These are phyloP conservation scores for Diaporthe amygdali DNA, from an alignment of 2,329 filamentous ascomycete genomes.

Conservation along the genomic window DNA sequence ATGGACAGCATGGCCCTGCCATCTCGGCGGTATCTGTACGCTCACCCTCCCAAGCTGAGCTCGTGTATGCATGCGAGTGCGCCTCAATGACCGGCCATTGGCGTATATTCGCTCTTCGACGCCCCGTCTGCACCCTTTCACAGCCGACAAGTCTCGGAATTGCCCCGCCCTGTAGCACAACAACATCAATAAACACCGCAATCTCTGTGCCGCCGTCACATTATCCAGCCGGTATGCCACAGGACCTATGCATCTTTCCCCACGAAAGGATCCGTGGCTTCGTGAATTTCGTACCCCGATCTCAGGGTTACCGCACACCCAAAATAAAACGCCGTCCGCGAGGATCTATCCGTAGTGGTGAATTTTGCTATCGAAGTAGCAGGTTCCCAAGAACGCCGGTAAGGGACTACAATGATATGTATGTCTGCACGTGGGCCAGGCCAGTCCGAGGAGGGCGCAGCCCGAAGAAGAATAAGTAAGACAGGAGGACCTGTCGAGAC, in stretches of 20 bases:
- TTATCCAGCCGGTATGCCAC: background rate
- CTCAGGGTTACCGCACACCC: background rate
- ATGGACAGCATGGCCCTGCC: background rate
- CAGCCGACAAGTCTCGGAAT: slow-evolving; percentile 7
- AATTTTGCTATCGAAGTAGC: background rate
- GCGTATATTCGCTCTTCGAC: slow-evolving; percentile 4
- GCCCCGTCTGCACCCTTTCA: background rate
- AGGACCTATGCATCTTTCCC: background rate
- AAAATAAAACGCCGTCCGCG: slow-evolving; percentile 18
- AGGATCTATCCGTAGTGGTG: slow-evolving; percentile 22
- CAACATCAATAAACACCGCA: background rate
- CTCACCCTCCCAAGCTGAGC: background rate
- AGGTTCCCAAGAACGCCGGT: slow-evolving; percentile 8
- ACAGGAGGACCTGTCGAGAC: background rate
- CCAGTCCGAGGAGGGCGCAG: background rate
- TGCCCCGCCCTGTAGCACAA: background rate
- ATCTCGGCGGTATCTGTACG: background rate
- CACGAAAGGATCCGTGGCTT: background rate
- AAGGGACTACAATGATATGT: background rate
- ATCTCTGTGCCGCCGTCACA: background rate
- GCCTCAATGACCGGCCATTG: slow-evolving; percentile 6
- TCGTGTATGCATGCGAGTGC: background rate
- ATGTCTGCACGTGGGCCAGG: background rate
- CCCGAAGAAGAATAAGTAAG: background rate
- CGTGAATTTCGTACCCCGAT: slow-evolving; percentile 3